phyloP scores from a whole-genome alignment of 164 flowering plant genomes.

The Macadamia tetraphylla region DNA sequence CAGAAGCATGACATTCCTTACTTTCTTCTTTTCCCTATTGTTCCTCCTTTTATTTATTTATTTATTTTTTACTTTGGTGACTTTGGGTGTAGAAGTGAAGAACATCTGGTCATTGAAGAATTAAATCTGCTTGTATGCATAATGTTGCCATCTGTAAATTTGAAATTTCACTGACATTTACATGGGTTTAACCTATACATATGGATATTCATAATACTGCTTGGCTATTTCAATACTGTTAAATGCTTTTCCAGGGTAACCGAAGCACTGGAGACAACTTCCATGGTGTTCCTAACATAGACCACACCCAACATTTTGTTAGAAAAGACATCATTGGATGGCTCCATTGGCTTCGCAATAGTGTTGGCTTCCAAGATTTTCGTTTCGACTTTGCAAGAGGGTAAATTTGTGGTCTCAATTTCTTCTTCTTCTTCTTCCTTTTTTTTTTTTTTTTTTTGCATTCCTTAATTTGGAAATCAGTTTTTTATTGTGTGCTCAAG shows the following conservation, averaged over 20 bases:
- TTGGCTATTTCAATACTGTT: not conserved
- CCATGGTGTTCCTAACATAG: conserved; percentile 35
- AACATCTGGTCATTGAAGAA: not conserved
- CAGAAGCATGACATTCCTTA: no score
- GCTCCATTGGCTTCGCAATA: conserved; percentile 68
- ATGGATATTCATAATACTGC: no score
- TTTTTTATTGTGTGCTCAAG: conserved; percentile 3
- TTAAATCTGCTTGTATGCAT: no score
- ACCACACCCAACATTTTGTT: conserved; percentile 13
- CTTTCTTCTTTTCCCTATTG: not conserved
- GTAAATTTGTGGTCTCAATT: conserved; percentile 24
- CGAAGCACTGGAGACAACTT: conserved; percentile 88
- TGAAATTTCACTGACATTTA: no score
- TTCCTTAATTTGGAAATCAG: not conserved
- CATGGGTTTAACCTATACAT: no score
- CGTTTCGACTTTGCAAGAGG: conserved; percentile 98
- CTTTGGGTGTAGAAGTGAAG: not conserved
- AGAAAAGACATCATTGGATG: conserved; percentile 69
- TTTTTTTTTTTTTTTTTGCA: not conserved
- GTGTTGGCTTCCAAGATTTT: conserved; percentile 88
- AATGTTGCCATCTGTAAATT: no score
- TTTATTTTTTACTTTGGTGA: no score
- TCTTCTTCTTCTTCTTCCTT: no score
- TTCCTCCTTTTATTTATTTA: not conserved
- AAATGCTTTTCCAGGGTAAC: conserved; percentile 50